Evolutionary conservation across 2,329 filamentous ascomycete genomes (phyloP).

Genomic region (Thielaviopsis euricoi): DNA sequence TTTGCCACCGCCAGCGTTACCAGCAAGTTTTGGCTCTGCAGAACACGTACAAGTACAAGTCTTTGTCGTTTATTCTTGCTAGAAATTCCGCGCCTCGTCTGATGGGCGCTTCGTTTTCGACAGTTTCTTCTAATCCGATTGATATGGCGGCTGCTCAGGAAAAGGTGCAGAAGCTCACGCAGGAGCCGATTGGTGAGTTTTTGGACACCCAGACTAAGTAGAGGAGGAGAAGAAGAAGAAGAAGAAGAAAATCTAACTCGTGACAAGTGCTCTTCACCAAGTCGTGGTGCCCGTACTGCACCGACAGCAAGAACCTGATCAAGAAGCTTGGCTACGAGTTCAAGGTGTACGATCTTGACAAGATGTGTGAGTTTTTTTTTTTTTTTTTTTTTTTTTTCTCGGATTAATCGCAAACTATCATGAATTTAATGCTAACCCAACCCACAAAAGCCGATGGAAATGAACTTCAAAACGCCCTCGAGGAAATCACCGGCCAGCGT

Average conservation of each 20-base stretch:
- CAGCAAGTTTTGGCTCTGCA: too few relatives aligned
- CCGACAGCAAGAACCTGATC: constrained; percentile 58
- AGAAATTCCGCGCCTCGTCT: too few relatives aligned
- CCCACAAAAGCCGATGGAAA: constrained; percentile 58
- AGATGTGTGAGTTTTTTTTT: constrained; percentile 47
- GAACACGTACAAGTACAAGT: too few relatives aligned
- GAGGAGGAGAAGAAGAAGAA: too few relatives aligned
- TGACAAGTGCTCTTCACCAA: constrained; percentile 79
- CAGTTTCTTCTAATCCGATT: constrained; percentile 37
- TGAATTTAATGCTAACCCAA: too few relatives aligned
- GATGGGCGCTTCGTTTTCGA: constrained; percentile 10
- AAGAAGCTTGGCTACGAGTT: constrained; percentile 55
- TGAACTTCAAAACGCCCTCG: constrained; percentile 69
- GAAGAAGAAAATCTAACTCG: neutral
- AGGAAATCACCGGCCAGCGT: constrained; percentile 64
- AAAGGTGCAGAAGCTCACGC: constrained; percentile 74
- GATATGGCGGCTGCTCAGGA: constrained; percentile 69
- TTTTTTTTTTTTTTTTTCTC: neutral
- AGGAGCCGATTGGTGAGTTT: constrained; percentile 30
- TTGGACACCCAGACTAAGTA: too few relatives aligned
- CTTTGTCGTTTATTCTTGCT: too few relatives aligned
- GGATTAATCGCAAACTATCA: too few relatives aligned
- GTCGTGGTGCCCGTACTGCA: constrained; percentile 91
- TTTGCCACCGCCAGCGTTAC: too few relatives aligned
- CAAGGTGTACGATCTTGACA: constrained; percentile 66